Conservation (phyloP, 164 flowering plant genomes). For the Cinnamomum micranthum region DNA sequence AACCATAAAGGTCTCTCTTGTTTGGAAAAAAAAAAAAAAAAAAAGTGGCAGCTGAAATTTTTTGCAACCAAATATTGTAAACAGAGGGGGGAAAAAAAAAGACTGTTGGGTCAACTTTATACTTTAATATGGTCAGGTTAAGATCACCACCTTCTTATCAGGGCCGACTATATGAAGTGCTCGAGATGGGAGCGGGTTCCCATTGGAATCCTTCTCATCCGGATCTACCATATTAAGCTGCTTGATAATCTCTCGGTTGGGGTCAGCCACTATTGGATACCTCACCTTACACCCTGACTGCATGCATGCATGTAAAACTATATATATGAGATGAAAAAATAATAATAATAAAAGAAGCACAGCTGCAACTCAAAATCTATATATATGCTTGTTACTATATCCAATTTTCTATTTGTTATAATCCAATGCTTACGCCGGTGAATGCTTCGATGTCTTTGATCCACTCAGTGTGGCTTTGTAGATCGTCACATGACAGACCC, state of each 20-base stretch:
- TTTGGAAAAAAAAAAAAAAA: too few relatives aligned
- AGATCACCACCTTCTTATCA: constrained; percentile 39
- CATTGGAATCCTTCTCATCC: constrained; percentile 58
- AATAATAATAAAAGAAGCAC: background rate
- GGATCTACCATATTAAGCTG: constrained; percentile 94
- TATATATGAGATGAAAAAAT: background rate
- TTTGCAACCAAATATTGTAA: too few relatives aligned
- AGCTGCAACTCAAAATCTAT: background rate
- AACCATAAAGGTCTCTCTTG: too few relatives aligned
- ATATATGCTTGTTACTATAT: background rate
- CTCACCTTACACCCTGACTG: constrained; percentile 64
- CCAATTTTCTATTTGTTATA: background rate
- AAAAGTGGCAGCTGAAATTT: too few relatives aligned
- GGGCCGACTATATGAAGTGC: constrained; percentile 82
- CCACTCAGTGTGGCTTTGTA: constrained; percentile 64
- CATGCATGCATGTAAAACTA: constrained; percentile 8
- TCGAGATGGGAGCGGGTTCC: constrained; percentile 57
- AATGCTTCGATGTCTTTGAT: constrained; percentile 79
- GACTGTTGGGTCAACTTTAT: too few relatives aligned
- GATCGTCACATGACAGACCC: constrained; percentile 75
- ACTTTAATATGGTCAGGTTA: too few relatives aligned
- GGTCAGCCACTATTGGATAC: constrained; percentile 75
- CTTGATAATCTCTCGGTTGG: constrained; percentile 51
- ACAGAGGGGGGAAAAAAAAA: too few relatives aligned
- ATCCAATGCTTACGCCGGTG: constrained; percentile 24